Evolutionary conservation across 1,139 yeast species (phyloP).

Genomic region (Suhomyces wounanorum): DNA sequence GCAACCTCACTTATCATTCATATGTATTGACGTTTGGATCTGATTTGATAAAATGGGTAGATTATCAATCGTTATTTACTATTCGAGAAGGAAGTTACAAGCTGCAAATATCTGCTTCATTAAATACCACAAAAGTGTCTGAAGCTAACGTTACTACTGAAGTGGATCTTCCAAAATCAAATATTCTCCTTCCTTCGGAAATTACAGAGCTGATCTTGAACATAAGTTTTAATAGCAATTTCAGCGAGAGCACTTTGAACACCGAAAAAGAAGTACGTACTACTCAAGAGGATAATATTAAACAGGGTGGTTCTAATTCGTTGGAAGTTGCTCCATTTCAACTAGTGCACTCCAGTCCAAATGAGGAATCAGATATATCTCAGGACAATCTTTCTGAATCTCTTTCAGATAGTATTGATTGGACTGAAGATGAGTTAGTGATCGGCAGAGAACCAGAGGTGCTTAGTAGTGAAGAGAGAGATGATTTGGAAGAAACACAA

Average conservation of each 20-base stretch:
- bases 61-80: conserved; percentile 16
- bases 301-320: background rate
- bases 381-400: background rate
- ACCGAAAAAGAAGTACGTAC: background rate
- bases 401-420: conserved; percentile 2
- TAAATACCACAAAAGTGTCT: background rate
- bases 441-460: background rate
- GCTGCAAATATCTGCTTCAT: background rate
- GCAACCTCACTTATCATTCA: background rate
- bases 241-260: conserved; percentile 6
- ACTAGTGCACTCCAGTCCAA: background rate
- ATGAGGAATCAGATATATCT: background rate
- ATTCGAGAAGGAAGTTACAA: background rate
- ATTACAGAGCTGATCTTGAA: conserved; percentile 11
- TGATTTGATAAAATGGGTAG: conserved; percentile 27
- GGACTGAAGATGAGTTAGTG: conserved; percentile 1
- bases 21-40: conserved; percentile 14
- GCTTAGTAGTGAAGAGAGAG: conserved; percentile 5
- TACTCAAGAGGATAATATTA: background rate
- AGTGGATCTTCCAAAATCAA: background rate
- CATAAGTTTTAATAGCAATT: conserved; percentile 14
- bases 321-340: background rate
- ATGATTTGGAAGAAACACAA: conserved; percentile 15
- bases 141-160: background rate
- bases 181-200: background rate